Conservation (phyloP, 495 filamentous ascomycete genomes). For the Rhypophila decipiens region DNA sequence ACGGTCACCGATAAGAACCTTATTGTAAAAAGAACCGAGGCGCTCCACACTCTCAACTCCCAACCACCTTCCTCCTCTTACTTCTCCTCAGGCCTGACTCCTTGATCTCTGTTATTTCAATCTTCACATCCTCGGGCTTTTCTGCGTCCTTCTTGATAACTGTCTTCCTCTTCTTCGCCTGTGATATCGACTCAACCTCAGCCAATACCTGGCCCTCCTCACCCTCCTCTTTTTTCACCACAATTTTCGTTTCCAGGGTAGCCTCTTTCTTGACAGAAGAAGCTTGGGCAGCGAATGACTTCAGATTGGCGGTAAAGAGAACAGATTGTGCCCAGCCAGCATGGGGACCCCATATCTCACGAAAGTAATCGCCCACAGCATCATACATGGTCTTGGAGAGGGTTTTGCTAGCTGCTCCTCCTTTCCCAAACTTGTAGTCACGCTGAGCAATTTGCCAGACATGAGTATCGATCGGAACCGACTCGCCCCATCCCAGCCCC, state of each 20-base stretch:
- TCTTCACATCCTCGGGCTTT: constrained; percentile 9
- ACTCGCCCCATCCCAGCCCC: constrained; percentile 94
- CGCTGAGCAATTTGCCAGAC: constrained; percentile 97
- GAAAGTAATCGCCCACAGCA: constrained; percentile 83
- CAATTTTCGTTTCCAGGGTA: constrained; percentile 19
- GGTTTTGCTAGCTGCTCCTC: constrained; percentile 69
- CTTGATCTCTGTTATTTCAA: constrained; percentile 10
- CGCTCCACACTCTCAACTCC: no score
- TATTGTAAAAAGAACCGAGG: no score
- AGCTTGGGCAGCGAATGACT: constrained; percentile 66
- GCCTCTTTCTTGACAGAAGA: constrained; percentile 32
- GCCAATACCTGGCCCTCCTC: not conserved
- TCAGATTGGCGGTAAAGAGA: constrained; percentile 89
- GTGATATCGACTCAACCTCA: not conserved
- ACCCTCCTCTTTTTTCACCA: constrained; percentile 16
- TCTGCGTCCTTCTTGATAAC: not conserved
- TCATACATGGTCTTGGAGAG: constrained; percentile 84
- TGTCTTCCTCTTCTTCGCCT: constrained; percentile 11
- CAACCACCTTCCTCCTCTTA: constrained; percentile 11
- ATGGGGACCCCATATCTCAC: constrained; percentile 84
- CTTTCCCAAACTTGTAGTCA: constrained; percentile 86
- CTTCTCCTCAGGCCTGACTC: constrained; percentile 14
- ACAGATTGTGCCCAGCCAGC: constrained; percentile 98
- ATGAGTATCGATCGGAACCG: constrained; percentile 95
- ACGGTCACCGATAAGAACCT: no score